Percentiles rank a stretch among this genome's conserved stretches.
Evolutionary conservation across 1,284 basidiomycete genomes (phyloP).

Genomic region (Papiliotrema flavescens): DNA sequence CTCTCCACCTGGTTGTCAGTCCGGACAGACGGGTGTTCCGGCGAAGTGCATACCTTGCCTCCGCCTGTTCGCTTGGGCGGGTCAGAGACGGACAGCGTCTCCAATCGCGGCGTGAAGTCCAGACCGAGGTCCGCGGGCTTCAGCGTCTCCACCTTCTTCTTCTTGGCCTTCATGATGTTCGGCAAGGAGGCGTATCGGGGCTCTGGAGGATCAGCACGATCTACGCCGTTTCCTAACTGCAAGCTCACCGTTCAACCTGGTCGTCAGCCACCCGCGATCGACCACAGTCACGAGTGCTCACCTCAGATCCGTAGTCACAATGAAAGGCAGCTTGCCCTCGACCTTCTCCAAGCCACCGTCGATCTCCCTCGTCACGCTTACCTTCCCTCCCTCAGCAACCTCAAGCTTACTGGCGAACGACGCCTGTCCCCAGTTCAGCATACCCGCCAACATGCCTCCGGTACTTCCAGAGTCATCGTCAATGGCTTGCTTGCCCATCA

Average conservation of each 20-base stretch:
- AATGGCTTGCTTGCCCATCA: slow-evolving; percentile 98
- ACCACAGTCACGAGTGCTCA: slow-evolving; percentile 48
- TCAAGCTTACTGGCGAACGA: slow-evolving; percentile 91
- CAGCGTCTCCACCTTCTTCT: slow-evolving; percentile 90
- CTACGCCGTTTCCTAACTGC: not conserved
- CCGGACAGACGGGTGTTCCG: not conserved
- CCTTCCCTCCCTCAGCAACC: slow-evolving; percentile 66
- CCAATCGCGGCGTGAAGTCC: slow-evolving; percentile 63
- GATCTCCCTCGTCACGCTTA: slow-evolving; percentile 81
- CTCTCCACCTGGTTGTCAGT: slow-evolving; percentile 59
- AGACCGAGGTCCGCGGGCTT: slow-evolving; percentile 73
- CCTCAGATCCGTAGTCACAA: slow-evolving; percentile 93
- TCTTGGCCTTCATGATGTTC: slow-evolving; percentile 99
- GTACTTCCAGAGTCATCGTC: slow-evolving; percentile 97
- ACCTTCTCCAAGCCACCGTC: slow-evolving; percentile 90
- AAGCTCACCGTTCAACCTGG: slow-evolving; percentile 43
- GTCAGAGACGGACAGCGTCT: slow-evolving; percentile 86
- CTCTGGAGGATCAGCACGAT: slow-evolving; percentile 56
- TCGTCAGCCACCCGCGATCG: slow-evolving; percentile 7
- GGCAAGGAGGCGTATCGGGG: slow-evolving; percentile 91
- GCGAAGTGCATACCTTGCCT: slow-evolving; percentile 67
- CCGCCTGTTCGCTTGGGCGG: slow-evolving; percentile 90
- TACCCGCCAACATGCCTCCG: slow-evolving; percentile 93
- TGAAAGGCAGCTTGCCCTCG: slow-evolving; percentile 72
- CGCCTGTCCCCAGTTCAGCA: slow-evolving; percentile 90